These are phyloP conservation scores for Fereydounia khargensis DNA, from an alignment of 1,284 basidiomycete species.

Conservation along the genomic window DNA sequence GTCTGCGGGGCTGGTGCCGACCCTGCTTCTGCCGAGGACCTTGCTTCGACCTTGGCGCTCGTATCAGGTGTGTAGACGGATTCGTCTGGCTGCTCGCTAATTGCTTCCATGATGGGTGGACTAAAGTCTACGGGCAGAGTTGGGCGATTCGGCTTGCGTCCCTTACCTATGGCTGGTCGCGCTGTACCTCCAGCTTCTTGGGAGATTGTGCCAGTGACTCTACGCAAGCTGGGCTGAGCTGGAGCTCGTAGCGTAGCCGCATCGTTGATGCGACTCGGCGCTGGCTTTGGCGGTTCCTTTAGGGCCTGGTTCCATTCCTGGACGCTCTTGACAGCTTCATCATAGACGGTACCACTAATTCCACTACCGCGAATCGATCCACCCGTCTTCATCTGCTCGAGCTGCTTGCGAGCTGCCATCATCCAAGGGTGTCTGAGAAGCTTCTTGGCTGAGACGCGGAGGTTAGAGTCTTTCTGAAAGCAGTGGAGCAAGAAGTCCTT, in stretches of 20 bases:
- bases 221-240: conserved; percentile 22
- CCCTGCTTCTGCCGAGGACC: neutral
- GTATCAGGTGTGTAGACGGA: neutral
- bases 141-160: conserved; percentile 10
- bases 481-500: conserved; percentile 96
- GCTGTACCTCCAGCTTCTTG: too few species aligned
- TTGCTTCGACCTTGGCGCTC: neutral
- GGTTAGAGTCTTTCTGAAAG: conserved; percentile 94
- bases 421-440: conserved; percentile 93
- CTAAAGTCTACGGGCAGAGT: conserved; percentile 31
- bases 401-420: conserved; percentile 75
- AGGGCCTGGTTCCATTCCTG: conserved; percentile 98
- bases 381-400: conserved; percentile 60
- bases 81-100: neutral
- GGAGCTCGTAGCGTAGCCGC: conserved; percentile 23
- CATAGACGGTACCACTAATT: conserved; percentile 62
- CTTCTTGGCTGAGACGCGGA: conserved; percentile 90
- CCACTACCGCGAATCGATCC: conserved; percentile 60
- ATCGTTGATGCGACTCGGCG: conserved; percentile 9
- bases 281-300: conserved; percentile 66
- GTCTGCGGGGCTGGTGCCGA: neutral
- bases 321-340: conserved; percentile 88
- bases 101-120: too few species aligned
- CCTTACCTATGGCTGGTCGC: conserved; percentile 2
- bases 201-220: conserved; percentile 24